Conservation (phyloP, 2,329 filamentous ascomycete genomes). For the Aureobasidium sp. region DNA sequence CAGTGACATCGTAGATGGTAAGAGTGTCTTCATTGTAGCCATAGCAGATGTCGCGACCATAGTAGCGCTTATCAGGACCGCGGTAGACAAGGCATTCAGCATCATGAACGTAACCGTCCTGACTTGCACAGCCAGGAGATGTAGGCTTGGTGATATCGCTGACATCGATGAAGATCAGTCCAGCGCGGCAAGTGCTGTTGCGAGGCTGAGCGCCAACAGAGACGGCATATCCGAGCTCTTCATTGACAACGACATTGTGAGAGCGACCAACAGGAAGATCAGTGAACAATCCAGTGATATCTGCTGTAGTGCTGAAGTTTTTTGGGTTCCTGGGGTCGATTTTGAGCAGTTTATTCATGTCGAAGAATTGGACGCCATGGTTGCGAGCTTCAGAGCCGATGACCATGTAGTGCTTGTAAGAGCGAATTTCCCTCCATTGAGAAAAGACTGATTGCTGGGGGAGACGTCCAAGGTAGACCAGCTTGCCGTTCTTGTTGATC, state of each 20-base stretch:
- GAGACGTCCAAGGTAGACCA: slow-evolving; percentile 48
- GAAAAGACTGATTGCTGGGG: slow-evolving; percentile 43
- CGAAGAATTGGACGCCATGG: slow-evolving; percentile 57
- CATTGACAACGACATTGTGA: slow-evolving; percentile 49
- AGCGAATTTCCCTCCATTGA: slow-evolving; percentile 48
- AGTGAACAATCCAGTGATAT: slow-evolving; percentile 38
- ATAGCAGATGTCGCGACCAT: slow-evolving; percentile 45
- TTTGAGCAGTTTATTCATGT: slow-evolving; percentile 51
- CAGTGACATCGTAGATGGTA: slow-evolving; percentile 43
- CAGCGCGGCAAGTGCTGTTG: slow-evolving; percentile 41
- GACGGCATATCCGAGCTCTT: slow-evolving; percentile 44
- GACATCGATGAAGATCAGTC: slow-evolving; percentile 50
- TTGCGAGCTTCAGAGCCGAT: slow-evolving; percentile 40
- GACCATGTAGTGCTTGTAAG: slow-evolving; percentile 37
- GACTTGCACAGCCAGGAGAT: slow-evolving; percentile 43
- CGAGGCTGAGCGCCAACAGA: slow-evolving; percentile 36
- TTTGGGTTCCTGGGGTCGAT: slow-evolving; percentile 38
- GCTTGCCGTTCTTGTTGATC: slow-evolving; percentile 44
- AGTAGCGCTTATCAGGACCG: slow-evolving; percentile 42
- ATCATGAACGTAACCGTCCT: slow-evolving; percentile 52
- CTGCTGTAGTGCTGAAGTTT: slow-evolving; percentile 36
- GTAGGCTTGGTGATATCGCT: slow-evolving; percentile 45
- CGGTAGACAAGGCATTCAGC: slow-evolving; percentile 50
- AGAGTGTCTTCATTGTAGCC: slow-evolving; percentile 46
- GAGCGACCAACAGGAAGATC: slow-evolving; percentile 41